Evolutionary conservation across 129 eudicot genomes (phyloP).

Genomic region (Logfia minima): DNA sequence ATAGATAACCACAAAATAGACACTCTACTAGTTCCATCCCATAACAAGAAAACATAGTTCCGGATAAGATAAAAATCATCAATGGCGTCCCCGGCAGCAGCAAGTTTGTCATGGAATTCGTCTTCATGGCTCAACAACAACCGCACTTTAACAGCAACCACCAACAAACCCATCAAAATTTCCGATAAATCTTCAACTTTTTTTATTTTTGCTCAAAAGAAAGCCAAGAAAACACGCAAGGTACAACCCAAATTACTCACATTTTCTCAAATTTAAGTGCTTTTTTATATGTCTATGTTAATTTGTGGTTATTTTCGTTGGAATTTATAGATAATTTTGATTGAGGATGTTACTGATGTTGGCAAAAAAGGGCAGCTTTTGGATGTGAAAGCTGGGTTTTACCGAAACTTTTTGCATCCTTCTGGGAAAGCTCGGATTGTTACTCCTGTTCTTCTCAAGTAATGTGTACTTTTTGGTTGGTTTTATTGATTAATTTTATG

Average conservation of each 20-base stretch:
- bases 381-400: conserved; percentile 85
- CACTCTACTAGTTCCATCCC: not conserved
- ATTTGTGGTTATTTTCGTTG: conserved; percentile 18
- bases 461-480: conserved; percentile 23
- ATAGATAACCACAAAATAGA: not conserved
- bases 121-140: conserved; percentile 61
- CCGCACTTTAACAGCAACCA: conserved; percentile 25
- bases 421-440: conserved; percentile 77
- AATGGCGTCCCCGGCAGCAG: conserved; percentile 55
- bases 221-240: conserved; percentile 74
- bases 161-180: conserved; percentile 26
- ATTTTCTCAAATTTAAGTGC: not conserved
- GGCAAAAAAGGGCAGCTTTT: conserved; percentile 84
- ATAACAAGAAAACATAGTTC: not conserved
- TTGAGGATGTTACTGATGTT: conserved; percentile 70
- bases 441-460: conserved; percentile 69
- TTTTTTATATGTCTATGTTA: conserved; percentile 2
- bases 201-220: conserved; percentile 63
- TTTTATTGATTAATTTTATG: not conserved
- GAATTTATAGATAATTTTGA: conserved; percentile 66
- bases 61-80: conserved; percentile 34
- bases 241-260: conserved; percentile 27
- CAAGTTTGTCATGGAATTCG: conserved; percentile 70
- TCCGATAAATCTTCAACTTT: conserved; percentile 35
- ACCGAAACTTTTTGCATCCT: conserved; percentile 76